phyloP scores from a whole-genome alignment of 2,329 filamentous ascomycete species.

The Colletotrichum higginsianum region DNA sequence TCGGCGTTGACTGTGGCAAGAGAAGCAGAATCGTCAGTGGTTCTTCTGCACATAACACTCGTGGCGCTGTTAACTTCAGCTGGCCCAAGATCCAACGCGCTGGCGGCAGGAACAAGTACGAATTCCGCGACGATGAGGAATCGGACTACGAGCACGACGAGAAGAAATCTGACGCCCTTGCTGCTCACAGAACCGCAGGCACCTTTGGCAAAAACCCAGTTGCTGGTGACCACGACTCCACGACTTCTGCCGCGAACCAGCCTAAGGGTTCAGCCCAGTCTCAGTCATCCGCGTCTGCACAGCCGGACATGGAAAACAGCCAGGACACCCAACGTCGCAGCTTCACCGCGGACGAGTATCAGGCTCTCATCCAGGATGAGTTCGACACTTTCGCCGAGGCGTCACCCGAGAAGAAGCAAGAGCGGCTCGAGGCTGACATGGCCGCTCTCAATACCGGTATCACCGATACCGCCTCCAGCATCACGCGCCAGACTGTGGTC shows the following conservation, averaged over 20 bases:
- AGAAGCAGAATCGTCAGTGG: background rate
- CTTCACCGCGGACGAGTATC: conserved; percentile 28
- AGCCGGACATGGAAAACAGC: background rate
- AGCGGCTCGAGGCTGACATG: background rate
- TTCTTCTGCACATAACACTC: background rate
- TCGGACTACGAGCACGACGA: background rate
- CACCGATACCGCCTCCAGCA: background rate
- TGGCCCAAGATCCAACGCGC: conserved; percentile 15
- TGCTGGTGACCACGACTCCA: background rate
- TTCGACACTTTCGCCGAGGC: conserved; percentile 16
- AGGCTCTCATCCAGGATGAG: conserved; percentile 28
- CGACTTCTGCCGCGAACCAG: background rate
- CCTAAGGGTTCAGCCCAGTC: background rate
- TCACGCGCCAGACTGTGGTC: conserved; percentile 27
- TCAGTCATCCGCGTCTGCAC: background rate
- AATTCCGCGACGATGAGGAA: conserved; percentile 3
- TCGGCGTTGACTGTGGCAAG: background rate
- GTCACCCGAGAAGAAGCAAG: conserved; percentile 33
- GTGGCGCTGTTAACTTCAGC: conserved; percentile 33
- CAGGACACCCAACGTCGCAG: conserved; percentile 4
- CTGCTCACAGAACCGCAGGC: background rate
- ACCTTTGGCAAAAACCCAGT: conserved; percentile 8
- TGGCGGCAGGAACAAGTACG: background rate
- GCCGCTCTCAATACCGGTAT: background rate
- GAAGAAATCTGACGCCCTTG: conserved; percentile 3